Percentiles rank a stretch among this genome's conserved stretches.
Conservation (phyloP, 352 stramenopile species). For the Globisporangium spinosum region DNA sequence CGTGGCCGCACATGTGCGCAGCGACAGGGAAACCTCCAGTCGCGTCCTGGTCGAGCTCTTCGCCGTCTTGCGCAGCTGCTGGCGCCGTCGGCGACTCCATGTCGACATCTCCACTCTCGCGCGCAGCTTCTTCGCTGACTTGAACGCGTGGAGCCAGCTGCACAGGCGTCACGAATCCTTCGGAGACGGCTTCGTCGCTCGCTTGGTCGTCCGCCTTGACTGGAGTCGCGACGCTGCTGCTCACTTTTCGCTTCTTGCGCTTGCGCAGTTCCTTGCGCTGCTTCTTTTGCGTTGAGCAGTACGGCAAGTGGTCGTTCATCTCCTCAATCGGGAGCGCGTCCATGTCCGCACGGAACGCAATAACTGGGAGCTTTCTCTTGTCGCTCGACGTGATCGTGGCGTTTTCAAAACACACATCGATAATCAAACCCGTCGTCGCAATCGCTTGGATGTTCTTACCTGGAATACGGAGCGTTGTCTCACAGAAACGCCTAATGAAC, state of each 20-base stretch:
- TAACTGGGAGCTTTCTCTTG: conserved; percentile 67
- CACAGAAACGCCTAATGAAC: conserved; percentile 82
- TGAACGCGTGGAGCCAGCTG: background rate
- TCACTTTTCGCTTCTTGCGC: conserved; percentile 61
- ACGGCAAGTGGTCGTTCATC: conserved; percentile 72
- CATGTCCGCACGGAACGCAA: conserved; percentile 95
- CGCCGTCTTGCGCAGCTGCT: conserved; percentile 27
- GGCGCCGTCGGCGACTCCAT: conserved; percentile 15
- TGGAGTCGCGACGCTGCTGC: background rate
- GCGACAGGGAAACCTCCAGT: conserved; percentile 22
- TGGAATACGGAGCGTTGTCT: conserved; percentile 74
- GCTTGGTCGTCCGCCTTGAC: background rate
- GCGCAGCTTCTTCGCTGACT: conserved; percentile 3
- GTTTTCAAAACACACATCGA: conserved; percentile 86
- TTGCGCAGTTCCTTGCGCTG: conserved; percentile 49
- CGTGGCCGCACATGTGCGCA: conserved; percentile 94
- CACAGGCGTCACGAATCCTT: background rate
- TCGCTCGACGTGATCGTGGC: conserved; percentile 41
- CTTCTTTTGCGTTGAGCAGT: conserved; percentile 72
- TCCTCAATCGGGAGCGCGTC: conserved; percentile 93
- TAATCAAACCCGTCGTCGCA: conserved; percentile 86
- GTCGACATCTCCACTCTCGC: conserved; percentile 18
- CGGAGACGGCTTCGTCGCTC: background rate
- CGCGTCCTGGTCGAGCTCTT: conserved; percentile 26
- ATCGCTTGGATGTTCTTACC: conserved; percentile 67